Evolutionary conservation across 495 filamentous ascomycete species (phyloP), one percentile per base, ranked within the genome.

Genomic region (Umbilicaria muhlenbergii): DNA sequence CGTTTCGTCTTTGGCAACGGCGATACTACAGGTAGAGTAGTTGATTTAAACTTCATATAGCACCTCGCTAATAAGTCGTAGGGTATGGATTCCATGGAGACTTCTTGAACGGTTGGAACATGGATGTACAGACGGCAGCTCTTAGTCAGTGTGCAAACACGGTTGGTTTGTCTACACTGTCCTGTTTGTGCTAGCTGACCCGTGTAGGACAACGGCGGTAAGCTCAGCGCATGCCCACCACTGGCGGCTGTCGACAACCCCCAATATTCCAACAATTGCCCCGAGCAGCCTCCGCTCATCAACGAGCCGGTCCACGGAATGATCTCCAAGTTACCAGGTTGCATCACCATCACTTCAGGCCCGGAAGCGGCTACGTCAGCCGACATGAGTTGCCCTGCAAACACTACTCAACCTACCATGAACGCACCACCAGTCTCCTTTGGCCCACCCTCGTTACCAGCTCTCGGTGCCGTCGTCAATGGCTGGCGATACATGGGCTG

Each of bases 91-190:
- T 65, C 51, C 65, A 69, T 38, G 66, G 66, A 13, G 65, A 68
- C 48, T 70, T 70, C 50, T 45, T 68, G 21, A 69, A 68, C 48
- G 67, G 66, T 24, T 70, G 66, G 66, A 58, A 68, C 41, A 39
- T 50, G 19, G 40, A 52, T 4, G 51, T 54, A 31, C 61, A 65
- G 19, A 54, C 59, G 40, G 52, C 44, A 4, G 59, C 50, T 17
- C 48, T 65, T 46, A 42, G 58, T 17, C 47, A 46, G 28, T 69
- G 66, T 51, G 42, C 39, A 19, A 40, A 36, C 18, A 54, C 43
- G 32, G 44, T 51, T 44, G 43, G 19, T 21, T 21, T 21, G 2
- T 21, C 19, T 21, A 21, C 19, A 21, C 19, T 21, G 19, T 5
- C 19, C 2, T 5, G 5, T 21, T 21, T 2, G 19, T 21, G 19